Evolutionary conservation across 163 green algal genomes (phyloP).

Genomic region (Chlorella variabilis): DNA sequence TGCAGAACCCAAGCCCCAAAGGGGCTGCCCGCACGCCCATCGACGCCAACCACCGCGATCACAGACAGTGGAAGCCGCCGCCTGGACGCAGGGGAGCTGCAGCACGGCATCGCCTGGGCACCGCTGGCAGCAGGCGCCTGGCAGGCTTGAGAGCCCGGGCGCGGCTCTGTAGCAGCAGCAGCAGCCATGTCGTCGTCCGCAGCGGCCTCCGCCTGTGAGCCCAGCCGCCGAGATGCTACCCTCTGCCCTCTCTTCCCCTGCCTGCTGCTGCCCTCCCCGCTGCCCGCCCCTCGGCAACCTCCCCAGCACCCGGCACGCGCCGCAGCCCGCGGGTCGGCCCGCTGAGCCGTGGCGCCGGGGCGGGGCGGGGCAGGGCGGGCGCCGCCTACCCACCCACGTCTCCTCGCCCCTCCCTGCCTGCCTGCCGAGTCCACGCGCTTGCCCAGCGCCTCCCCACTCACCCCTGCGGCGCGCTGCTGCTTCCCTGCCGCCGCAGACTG

Average conservation of each 20-base stretch:
- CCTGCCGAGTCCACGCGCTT: too few relatives aligned
- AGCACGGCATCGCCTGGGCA: not conserved
- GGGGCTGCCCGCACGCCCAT: not conserved
- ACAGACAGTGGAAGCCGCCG: too few relatives aligned
- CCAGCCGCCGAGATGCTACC: not conserved
- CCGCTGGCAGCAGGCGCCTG: not conserved
- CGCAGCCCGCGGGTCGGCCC: too few relatives aligned
- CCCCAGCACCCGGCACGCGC: too few relatives aligned
- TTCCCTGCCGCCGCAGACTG: conserved; percentile 39
- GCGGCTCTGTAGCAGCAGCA: not conserved
- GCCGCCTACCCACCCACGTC: too few relatives aligned
- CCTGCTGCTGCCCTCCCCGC: not conserved
- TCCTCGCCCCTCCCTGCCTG: too few relatives aligned
- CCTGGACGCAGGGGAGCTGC: too few relatives aligned
- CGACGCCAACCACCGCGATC: not conserved
- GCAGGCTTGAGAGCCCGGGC: not conserved
- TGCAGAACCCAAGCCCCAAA: not conserved
- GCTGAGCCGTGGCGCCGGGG: too few relatives aligned
- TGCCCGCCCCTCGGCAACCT: too few relatives aligned
- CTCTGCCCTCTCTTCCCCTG: not conserved
- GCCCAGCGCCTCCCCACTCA: too few relatives aligned
- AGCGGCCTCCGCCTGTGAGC: conserved; percentile 70
- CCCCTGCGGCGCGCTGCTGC: not conserved
- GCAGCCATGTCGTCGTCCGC: conserved; percentile 66
- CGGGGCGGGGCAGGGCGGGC: too few relatives aligned